phyloP scores from a whole-genome alignment of 306 rosid species.

The Citrullus colocynthis region DNA sequence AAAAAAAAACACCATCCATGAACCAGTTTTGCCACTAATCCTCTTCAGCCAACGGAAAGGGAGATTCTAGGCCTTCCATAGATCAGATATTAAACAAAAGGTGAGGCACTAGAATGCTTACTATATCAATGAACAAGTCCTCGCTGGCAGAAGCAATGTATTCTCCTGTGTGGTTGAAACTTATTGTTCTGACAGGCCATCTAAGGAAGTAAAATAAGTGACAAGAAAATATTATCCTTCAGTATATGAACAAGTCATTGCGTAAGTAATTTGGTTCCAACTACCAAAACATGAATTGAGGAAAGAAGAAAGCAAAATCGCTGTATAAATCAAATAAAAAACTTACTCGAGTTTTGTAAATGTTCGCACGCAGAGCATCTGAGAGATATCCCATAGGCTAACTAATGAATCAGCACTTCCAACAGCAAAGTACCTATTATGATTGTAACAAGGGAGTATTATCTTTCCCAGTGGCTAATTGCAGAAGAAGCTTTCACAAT shows the following conservation, averaged over 20 bases:
- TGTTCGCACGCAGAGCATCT: constrained; percentile 95
- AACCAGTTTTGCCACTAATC: neutral
- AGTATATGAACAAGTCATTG: neutral
- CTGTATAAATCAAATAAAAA: neutral
- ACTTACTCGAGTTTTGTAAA: constrained; percentile 88
- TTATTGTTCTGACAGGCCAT: constrained; percentile 91
- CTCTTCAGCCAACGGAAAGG: neutral
- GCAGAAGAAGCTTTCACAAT: neutral
- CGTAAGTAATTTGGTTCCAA: neutral
- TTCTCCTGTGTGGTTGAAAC: constrained; percentile 86
- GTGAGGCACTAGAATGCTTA: constrained; percentile 21
- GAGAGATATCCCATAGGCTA: constrained; percentile 85
- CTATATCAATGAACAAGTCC: constrained; percentile 86
- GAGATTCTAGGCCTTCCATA: neutral
- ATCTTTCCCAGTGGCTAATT: neutral
- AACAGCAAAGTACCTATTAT: constrained; percentile 82
- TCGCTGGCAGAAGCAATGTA: constrained; percentile 87
- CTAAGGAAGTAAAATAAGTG: constrained; percentile 25
- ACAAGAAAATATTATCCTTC: neutral
- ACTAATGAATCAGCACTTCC: constrained; percentile 98
- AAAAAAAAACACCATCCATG: neutral
- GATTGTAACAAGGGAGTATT: neutral
- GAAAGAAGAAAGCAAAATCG: neutral
- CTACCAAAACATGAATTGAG: neutral
- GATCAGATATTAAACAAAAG: neutral